phyloP scores from a whole-genome alignment of 2,329 filamentous ascomycete genomes.

The Alternaria brassicae region DNA sequence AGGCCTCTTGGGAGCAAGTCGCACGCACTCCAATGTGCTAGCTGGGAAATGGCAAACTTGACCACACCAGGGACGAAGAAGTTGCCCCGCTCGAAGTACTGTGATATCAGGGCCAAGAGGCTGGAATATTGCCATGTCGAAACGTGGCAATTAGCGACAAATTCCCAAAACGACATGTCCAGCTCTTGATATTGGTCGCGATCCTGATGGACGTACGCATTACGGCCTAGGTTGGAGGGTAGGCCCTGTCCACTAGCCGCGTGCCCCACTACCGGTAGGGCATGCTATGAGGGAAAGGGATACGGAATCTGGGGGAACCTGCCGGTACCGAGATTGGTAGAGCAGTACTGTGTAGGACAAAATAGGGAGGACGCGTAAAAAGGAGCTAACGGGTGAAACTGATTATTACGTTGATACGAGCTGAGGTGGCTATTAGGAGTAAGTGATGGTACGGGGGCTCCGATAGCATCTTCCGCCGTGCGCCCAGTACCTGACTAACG shows the following conservation, averaged over 20 bases:
- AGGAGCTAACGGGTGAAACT: neutral
- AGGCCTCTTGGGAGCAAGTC: neutral
- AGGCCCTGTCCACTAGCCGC: neutral
- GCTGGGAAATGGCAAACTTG: neutral
- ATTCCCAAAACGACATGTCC: neutral
- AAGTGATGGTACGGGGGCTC: neutral
- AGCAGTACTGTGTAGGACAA: no score
- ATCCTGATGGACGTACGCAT: neutral
- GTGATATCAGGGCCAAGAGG: neutral
- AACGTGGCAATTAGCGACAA: neutral
- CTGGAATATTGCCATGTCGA: neutral
- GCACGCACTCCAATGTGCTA: neutral
- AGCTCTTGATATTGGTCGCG: neutral
- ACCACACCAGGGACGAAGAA: neutral
- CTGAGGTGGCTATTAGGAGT: neutral
- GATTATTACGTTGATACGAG: neutral
- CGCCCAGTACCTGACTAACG: conserved; percentile 5
- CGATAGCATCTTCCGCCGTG: neutral
- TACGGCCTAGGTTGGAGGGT: neutral
- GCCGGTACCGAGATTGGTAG: neutral
- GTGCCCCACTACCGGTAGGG: neutral
- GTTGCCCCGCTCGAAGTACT: neutral
- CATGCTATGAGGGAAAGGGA: neutral
- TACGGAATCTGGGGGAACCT: neutral
- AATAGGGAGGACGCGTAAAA: no score